These are phyloP conservation scores for Nicotiana benthamiana DNA, from an alignment of 257 asterid genomes.

Conservation along the genomic window DNA sequence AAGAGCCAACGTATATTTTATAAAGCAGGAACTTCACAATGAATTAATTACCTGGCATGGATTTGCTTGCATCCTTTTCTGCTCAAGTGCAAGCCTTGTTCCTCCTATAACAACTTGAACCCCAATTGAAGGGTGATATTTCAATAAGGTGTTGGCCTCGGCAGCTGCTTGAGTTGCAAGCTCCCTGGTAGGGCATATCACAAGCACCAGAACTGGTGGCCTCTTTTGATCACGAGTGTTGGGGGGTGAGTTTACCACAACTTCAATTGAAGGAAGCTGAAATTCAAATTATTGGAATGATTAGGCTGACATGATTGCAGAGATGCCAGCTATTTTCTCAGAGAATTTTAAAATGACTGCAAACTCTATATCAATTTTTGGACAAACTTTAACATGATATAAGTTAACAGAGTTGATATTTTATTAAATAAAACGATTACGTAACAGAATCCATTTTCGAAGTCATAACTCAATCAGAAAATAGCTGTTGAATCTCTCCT, in stretches of 20 bases:
- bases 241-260: slow-evolving; percentile 52
- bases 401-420: background rate
- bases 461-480: background rate
- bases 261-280: slow-evolving; percentile 97
- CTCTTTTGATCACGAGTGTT: slow-evolving; percentile 48
- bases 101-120: slow-evolving; percentile 99
- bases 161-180: slow-evolving; percentile 95
- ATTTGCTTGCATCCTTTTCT: slow-evolving; percentile 89
- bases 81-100: slow-evolving; percentile 77
- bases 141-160: slow-evolving; percentile 81
- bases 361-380: background rate
- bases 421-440: background rate
- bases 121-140: slow-evolving; percentile 86
- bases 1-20: background rate
- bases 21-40: background rate
- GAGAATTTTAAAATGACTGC: background rate
- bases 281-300: slow-evolving; percentile 16
- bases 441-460: background rate
- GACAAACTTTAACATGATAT: background rate
- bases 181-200: slow-evolving; percentile 92
- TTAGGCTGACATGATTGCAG: background rate
- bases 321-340: background rate
- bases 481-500: background rate
- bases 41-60: slow-evolving; percentile 65
- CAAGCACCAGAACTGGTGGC: slow-evolving; percentile 72